A percentile compares a stretch with the other conserved stretches of the same genome.
Conservation (phyloP, 176 grass and related monocot species). For the Typha latifolia region DNA sequence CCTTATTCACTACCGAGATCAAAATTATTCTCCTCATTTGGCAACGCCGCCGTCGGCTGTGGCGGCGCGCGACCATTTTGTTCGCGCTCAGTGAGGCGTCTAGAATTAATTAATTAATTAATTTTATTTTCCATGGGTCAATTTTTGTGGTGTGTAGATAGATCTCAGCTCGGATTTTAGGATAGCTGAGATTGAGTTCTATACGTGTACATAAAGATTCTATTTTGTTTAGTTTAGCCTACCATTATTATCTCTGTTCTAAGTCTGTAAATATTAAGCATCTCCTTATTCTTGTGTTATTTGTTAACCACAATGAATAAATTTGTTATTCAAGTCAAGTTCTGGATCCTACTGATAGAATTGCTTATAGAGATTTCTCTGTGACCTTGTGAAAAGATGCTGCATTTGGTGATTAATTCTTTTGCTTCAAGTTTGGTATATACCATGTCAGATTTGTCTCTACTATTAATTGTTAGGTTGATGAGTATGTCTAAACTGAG, state of each 20-base stretch:
- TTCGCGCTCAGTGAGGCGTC: slow-evolving; percentile 24
- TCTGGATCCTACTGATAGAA: too few species aligned
- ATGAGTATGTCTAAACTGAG: too few species aligned
- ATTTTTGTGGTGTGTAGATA: slow-evolving; percentile 2
- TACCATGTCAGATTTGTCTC: too few species aligned
- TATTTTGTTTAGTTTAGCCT: neutral
- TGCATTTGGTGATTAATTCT: too few species aligned
- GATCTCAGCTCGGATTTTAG: slow-evolving; percentile 47
- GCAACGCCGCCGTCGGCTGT: neutral
- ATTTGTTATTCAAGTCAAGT: neutral
- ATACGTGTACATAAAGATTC: neutral
- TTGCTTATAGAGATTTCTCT: too few species aligned
- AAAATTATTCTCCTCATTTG: slow-evolving; percentile 11
- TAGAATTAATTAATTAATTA: too few species aligned
- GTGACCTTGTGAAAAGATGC: too few species aligned
- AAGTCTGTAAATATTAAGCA: neutral
- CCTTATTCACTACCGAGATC: slow-evolving; percentile 45
- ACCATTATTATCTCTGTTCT: neutral
- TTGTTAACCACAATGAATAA: neutral
- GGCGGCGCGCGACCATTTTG: slow-evolving; percentile 15
- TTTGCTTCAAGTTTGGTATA: too few species aligned
- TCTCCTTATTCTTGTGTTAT: neutral
- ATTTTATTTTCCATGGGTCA: too few species aligned
- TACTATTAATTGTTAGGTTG: too few species aligned
- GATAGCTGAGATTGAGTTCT: slow-evolving; percentile 25